Evolutionary conservation across 371 early-diverging fungal species (phyloP), one percentile per base, ranked within the genome.

Genomic region (Nematocida major): DNA sequence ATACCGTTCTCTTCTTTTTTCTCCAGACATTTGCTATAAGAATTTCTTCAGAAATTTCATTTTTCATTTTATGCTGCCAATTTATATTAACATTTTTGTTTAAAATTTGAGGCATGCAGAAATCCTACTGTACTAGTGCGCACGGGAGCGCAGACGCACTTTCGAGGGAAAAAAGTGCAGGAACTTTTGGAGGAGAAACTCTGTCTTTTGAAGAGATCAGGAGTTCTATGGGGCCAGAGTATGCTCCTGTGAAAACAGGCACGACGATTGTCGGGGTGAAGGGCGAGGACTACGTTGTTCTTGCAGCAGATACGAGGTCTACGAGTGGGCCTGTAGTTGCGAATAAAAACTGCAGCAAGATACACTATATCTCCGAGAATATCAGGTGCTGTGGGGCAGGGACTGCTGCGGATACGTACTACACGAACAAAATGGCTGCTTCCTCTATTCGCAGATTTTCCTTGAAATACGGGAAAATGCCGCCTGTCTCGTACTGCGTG

Each of bases 311-410:
- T 86, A 98, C 99, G 20, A 88, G 99, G 81, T 93, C 96, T n/a
- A 98, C 99, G 15, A 89, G 89, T 61, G 97, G 96, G 3, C 90
- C 93, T 30, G 93, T 96, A 82, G 96, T 98, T 15, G 94, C 95
- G 13, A 94, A 98, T 87, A 98, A 97, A 87, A 95, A 96, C 87
- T 95, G 96, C 86, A 89, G 90, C 84, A 98, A 98, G 88, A 94
- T 98, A 69, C 97, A 96, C 85, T 92, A 92, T 81, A 87, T 98
- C 68, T 91, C 95, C 51, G 95, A 95, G 80, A 96, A 96, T 86
- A 96, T 98, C 88, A 95, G 93, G 86, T 95, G 96, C 85, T 94
- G 95, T 85, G 97, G 99, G 80, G 99, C 97, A 28, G 97, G 99
- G 81, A 97, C 97, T 22, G 97, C 97, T 39, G 99, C 97, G 11